A percentile compares a stretch with the other conserved stretches of the same genome.
Conservation (phyloP, 441 rosid species). For the Populus trichocarpa region DNA sequence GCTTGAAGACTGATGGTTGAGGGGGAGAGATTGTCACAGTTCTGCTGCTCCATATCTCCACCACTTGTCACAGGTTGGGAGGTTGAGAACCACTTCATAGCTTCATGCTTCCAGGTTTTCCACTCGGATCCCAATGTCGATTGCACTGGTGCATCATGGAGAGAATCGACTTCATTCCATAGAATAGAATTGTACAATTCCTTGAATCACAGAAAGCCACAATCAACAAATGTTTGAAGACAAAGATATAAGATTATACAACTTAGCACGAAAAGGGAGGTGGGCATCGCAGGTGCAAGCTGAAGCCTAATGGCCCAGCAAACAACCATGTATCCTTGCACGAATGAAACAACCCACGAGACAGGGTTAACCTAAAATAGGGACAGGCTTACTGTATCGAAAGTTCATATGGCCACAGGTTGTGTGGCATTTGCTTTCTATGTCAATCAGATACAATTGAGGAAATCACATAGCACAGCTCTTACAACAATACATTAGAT, state of each 20-base stretch:
- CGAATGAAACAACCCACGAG: not conserved
- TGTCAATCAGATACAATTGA: not conserved
- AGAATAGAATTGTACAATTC: slow-evolving; percentile 71
- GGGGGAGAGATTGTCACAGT: slow-evolving; percentile 40
- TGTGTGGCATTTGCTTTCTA: not conserved
- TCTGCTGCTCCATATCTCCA: slow-evolving; percentile 41
- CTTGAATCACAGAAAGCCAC: slow-evolving; percentile 35
- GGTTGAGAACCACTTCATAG: slow-evolving; percentile 74
- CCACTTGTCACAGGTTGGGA: slow-evolving; percentile 42
- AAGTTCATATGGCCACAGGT: not conserved
- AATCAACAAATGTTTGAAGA: slow-evolving; percentile 12
- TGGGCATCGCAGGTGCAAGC: not conserved
- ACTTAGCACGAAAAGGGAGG: not conserved
- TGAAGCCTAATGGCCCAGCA: not conserved
- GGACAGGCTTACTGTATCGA: not conserved
- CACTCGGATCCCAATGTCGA: slow-evolving; percentile 77
- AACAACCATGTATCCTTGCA: not conserved
- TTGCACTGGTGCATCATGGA: slow-evolving; percentile 60
- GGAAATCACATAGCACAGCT: not conserved
- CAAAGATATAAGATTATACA: not conserved
- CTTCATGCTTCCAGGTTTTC: slow-evolving; percentile 99
- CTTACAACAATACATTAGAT: not conserved
- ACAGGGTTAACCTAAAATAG: not conserved
- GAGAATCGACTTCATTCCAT: slow-evolving; percentile 82
- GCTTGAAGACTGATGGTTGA: slow-evolving; percentile 43